A percentile compares a stretch with the other conserved stretches of the same genome.
Conservation (phyloP, 2,329 filamentous ascomycete genomes). For the Cryphonectria nitschkei region DNA sequence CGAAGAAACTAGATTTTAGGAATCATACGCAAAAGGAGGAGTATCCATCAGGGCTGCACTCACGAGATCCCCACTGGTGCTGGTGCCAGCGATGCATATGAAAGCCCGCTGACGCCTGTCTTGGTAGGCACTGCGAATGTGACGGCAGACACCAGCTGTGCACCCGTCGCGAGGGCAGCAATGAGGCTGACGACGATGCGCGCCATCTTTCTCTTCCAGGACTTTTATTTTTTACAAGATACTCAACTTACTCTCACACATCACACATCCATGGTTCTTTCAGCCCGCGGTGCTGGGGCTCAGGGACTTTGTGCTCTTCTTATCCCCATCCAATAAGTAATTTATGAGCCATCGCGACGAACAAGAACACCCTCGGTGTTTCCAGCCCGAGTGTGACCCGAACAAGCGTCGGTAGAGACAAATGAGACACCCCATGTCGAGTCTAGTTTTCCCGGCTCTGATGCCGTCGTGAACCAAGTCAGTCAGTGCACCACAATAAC, state of each 20-base stretch:
- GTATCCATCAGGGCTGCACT: neutral
- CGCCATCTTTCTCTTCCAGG: conserved; percentile 7
- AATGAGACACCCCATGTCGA: neutral
- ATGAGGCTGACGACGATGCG: conserved; percentile 4
- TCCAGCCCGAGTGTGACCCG: conserved; percentile 17
- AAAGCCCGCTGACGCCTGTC: conserved; percentile 17
- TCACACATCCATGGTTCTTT: neutral
- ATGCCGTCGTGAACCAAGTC: conserved; percentile 3
- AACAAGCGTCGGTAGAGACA: neutral
- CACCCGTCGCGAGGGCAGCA: conserved; percentile 12
- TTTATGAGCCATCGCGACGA: neutral
- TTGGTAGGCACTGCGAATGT: conserved; percentile 24
- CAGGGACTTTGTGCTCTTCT: neutral
- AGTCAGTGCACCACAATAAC: neutral
- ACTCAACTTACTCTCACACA: neutral
- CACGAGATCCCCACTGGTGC: conserved; percentile 28
- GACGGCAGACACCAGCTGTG: conserved; percentile 19
- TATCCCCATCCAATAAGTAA: neutral
- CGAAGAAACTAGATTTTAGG: neutral
- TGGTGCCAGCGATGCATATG: conserved; percentile 25
- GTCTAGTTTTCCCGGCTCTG: neutral
- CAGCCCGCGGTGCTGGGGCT: neutral
- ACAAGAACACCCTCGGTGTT: conserved; percentile 12
- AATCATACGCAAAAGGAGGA: neutral
- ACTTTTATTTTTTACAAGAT: neutral